A percentile compares a stretch with the other conserved stretches of the same genome.
Conservation (phyloP, 345 rosid genomes). For the Linum trigynum region DNA sequence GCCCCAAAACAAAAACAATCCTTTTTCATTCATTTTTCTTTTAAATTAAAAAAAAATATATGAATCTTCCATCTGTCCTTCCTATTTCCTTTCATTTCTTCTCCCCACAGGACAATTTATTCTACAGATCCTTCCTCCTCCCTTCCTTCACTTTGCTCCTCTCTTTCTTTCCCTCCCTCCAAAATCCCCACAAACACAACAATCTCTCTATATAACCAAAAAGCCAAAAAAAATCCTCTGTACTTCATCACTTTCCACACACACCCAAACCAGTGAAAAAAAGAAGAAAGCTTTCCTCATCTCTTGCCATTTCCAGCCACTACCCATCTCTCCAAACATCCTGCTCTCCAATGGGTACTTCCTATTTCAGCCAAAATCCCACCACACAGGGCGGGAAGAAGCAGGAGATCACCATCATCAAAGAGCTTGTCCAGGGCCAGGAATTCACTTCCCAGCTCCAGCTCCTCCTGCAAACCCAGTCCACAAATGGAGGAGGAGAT, state of each 20-base stretch:
- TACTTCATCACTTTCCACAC: too few species aligned
- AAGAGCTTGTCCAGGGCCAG: slow-evolving; percentile 42
- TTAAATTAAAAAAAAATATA: too few species aligned
- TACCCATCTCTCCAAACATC: too few species aligned
- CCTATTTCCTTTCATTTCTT: background rate
- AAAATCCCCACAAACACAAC: background rate
- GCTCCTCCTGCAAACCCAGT: slow-evolving; percentile 16
- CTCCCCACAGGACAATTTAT: too few species aligned
- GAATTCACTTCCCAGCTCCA: slow-evolving; percentile 37
- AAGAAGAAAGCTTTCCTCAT: too few species aligned
- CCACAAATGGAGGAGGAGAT: background rate
- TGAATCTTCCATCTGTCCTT: background rate
- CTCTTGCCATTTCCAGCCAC: too few species aligned
- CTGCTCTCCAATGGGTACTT: background rate
- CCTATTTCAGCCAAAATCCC: background rate
- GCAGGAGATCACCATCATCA: background rate
- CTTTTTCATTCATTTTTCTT: too few species aligned
- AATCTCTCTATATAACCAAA: too few species aligned
- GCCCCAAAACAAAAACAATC: too few species aligned
- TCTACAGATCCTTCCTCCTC: slow-evolving; percentile 7
- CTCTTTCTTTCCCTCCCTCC: slow-evolving; percentile 21
- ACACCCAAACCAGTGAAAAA: too few species aligned
- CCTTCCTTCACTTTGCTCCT: slow-evolving; percentile 28
- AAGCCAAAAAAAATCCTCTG: too few species aligned
- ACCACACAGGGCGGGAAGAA: background rate